These are phyloP conservation scores for Scleromitrula shiraiana DNA, from an alignment of 2,329 filamentous ascomycete genomes.

Conservation along the genomic window DNA sequence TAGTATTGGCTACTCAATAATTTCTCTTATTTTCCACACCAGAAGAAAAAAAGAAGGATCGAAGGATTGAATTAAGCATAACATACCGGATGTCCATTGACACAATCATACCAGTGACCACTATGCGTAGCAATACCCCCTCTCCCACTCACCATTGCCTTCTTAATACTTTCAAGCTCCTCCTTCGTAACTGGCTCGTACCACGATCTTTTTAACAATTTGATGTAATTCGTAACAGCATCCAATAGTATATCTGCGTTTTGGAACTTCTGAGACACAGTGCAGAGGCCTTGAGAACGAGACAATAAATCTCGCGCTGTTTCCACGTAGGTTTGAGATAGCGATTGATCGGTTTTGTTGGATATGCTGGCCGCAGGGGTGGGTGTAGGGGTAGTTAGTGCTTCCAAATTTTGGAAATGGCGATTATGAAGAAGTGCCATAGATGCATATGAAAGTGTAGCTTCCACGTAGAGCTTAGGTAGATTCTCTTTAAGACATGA, in stretches of 20 bases:
- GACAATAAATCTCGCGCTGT: slow-evolving; percentile 24
- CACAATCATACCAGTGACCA: slow-evolving; percentile 55
- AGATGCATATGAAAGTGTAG: slow-evolving; percentile 29
- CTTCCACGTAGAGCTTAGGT: slow-evolving; percentile 33
- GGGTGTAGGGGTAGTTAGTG: no score
- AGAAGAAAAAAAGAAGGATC: background rate
- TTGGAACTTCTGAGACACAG: slow-evolving; percentile 30
- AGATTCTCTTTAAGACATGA: slow-evolving; percentile 28
- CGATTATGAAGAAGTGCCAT: slow-evolving; percentile 25
- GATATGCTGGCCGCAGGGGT: no score
- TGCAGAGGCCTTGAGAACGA: no score
- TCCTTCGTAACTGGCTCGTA: slow-evolving; percentile 36
- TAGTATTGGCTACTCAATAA: background rate
- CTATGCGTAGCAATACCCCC: slow-evolving; percentile 34
- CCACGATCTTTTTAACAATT: slow-evolving; percentile 29
- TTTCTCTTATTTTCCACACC: background rate
- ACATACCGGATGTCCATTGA: slow-evolving; percentile 38
- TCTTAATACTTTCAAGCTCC: slow-evolving; percentile 37
- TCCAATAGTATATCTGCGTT: slow-evolving; percentile 21
- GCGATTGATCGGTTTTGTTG: no score
- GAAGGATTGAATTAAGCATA: no score
- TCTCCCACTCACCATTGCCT: slow-evolving; percentile 39
- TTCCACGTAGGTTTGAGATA: no score
- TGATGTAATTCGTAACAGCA: slow-evolving; percentile 25
- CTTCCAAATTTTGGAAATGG: no score